Percentiles rank a stretch among this genome's conserved stretches.
Evolutionary conservation across 2,329 filamentous ascomycete species (phyloP).

Genomic region (Tolypocladium inflatum): DNA sequence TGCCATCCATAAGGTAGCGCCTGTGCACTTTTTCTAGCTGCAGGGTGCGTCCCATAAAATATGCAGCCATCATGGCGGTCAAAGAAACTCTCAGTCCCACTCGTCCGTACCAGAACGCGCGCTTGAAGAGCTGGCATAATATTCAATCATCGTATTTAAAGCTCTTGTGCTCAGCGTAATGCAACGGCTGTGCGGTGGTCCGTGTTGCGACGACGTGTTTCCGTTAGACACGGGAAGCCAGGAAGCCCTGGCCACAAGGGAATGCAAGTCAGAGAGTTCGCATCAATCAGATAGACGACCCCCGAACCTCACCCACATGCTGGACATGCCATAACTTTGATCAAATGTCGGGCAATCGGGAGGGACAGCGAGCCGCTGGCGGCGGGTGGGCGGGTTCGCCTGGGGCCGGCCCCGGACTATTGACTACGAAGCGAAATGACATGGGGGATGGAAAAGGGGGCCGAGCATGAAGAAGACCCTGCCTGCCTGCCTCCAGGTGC

Average conservation of each 20-base stretch:
- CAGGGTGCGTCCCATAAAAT: conserved; percentile 19
- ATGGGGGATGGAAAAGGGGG: conserved; percentile 6
- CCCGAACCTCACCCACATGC: not conserved
- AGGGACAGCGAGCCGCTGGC: not conserved
- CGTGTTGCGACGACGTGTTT: not conserved
- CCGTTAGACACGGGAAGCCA: not conserved
- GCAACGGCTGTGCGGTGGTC: not conserved
- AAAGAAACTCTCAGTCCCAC: conserved; percentile 1
- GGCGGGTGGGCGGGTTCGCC: not conserved
- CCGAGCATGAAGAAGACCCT: not conserved
- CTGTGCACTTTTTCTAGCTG: conserved; percentile 10
- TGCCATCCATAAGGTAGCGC: not conserved
- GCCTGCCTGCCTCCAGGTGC: not conserved
- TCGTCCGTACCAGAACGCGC: not conserved
- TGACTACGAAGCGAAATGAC: conserved; percentile 21
- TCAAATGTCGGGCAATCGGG: conserved; percentile 4
- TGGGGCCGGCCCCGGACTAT: conserved; percentile 1
- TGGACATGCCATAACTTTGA: conserved; percentile 9
- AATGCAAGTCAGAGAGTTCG: not conserved
- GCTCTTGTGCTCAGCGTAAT: not conserved
- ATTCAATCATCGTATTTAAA: not conserved
- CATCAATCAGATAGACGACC: not conserved
- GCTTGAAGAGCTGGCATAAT: not conserved
- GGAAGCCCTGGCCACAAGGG: not conserved
- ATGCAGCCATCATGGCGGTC: conserved; percentile 18